phyloP scores from a whole-genome alignment of 306 rosid genomes.

The Vigna mungo region DNA sequence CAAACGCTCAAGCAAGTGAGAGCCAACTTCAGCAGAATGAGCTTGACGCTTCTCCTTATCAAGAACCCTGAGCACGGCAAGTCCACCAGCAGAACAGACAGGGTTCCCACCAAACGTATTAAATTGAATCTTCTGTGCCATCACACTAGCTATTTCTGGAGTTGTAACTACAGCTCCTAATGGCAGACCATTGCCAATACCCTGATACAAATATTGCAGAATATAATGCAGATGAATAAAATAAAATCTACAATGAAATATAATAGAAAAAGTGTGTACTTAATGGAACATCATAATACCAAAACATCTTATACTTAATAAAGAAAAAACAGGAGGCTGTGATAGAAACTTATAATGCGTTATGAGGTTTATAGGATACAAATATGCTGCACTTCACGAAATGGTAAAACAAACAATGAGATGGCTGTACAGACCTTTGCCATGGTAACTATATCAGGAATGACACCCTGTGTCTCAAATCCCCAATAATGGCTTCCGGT shows the following conservation, averaged over 20 bases:
- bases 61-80: conserved; percentile 80
- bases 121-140: conserved; percentile 78
- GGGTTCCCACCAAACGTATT: conserved; percentile 95
- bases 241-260: conserved; percentile 16
- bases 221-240: conserved; percentile 18
- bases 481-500: conserved; percentile 98
- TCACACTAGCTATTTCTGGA: conserved; percentile 84
- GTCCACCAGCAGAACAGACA: conserved; percentile 94
- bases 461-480: conserved; percentile 86
- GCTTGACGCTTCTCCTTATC: conserved; percentile 90
- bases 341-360: not conserved
- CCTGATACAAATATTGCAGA: conserved; percentile 57
- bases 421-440: conserved; percentile 71
- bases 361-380: not conserved
- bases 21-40: conserved; percentile 81
- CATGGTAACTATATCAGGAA: conserved; percentile 97
- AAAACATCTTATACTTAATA: not conserved
- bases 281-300: not conserved
- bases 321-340: conserved; percentile 14
- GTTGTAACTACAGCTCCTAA: conserved; percentile 95
- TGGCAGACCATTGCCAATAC: conserved; percentile 94
- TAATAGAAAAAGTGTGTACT: not conserved
- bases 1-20: conserved; percentile 78
- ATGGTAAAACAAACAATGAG: not conserved
- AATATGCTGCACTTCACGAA: conserved; percentile 29